Conservation (phyloP, 306 rosid species). For the Cucurbita argyrosperma region DNA sequence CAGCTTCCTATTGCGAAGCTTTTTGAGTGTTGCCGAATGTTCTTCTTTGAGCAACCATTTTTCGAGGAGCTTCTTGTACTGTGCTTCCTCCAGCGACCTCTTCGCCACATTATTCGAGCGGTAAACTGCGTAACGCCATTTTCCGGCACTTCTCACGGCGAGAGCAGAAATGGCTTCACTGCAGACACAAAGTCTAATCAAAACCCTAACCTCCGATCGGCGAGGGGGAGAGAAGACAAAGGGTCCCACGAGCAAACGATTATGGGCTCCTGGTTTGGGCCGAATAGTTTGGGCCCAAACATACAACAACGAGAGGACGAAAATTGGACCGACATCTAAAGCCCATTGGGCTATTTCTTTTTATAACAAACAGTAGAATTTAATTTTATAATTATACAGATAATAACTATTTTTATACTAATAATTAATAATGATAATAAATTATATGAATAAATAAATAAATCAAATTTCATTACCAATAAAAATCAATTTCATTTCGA, state of each 20-base stretch:
- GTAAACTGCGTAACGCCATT: constrained; percentile 51
- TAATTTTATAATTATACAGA: neutral
- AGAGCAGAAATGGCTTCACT: constrained; percentile 1
- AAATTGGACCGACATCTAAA: neutral
- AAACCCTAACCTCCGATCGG: constrained; percentile 20
- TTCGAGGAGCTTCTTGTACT: constrained; percentile 53
- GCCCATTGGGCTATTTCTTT: neutral
- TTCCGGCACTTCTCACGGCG: neutral
- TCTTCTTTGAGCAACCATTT: constrained; percentile 50
- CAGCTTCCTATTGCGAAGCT: constrained; percentile 67
- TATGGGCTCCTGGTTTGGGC: neutral
- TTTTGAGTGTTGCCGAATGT: constrained; percentile 51
- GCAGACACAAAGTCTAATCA: neutral
- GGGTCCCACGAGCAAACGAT: too few relatives aligned
- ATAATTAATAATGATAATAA: too few relatives aligned
- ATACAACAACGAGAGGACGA: neutral
- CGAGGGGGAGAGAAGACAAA: neutral
- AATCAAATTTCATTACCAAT: too few relatives aligned
- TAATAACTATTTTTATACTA: too few relatives aligned
- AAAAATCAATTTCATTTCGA: too few relatives aligned
- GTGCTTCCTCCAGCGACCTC: constrained; percentile 70
- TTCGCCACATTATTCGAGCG: constrained; percentile 51
- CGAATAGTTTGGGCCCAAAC: neutral
- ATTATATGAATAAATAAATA: too few relatives aligned
- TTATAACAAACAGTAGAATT: neutral